Base-by-base conservation (phyloP, 2,329 filamentous ascomycete species). In the Acarospora socialis region DNA sequence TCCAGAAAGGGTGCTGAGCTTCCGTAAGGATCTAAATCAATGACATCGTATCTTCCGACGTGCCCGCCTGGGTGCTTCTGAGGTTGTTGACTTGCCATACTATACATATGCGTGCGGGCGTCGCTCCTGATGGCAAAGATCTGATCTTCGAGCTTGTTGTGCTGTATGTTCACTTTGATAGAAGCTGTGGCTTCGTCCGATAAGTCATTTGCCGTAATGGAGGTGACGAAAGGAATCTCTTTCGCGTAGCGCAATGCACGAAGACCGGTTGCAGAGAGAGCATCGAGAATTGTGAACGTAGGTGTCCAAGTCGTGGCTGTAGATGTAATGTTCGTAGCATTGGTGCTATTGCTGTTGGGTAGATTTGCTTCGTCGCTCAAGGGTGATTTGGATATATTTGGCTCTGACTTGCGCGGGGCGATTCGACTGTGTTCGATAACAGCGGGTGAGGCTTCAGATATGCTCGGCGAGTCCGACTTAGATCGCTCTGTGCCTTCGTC, bases 1-100 rank as follows among this genome's bases (percentile, higher is more conserved):
- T 98, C 90, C 33, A 98, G 68, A 54, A 98, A 98, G 1, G 82
- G 81, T 7, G 81, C 82, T 1, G 87, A 90, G 0, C 83, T 92
- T 24, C 90, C 90, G 47, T 98, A 98, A 0, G 90, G 90, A 52
- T 98, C 90, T 18, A 98, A 68, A 52, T 98, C 90, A 41, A 98
- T 90, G 14, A 94, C 86, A 53, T 95, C 82, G 53, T 92, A 98
- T 46, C 69, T 74, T 48, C 73, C 44, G 20, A 53, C 38, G 35
- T 52, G 45, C 4, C 38, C 34, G 21, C 38, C 59, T 52, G 14
- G 49, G 44, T 35, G 57, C 48, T 37, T 61, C 54, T 26, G 54
- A 44, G 33, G 57, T 50, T 26, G 45, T 48, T 44, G 48, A 32
- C 51, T 51, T 51, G 73, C 68, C 32, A 72, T 60, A 39, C 68